These are phyloP conservation scores for Mucor racemosus DNA, from an alignment of 371 early-diverging fungal genomes.

Conservation along the genomic window DNA sequence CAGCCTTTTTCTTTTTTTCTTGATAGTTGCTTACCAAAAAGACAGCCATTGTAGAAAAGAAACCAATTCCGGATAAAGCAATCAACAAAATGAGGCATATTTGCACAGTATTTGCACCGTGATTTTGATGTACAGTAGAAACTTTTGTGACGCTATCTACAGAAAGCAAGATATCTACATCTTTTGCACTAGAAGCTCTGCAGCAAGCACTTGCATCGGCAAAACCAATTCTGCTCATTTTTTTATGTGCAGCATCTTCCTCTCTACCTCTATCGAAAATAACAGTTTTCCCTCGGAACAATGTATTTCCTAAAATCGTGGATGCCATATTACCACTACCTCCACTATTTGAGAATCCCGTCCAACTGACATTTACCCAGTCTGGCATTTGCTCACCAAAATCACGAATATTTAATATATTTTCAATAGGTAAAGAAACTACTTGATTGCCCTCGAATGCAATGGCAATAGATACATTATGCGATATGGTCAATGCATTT, in stretches of 20 bases:
- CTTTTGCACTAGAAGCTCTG: background rate
- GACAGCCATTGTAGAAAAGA: slow-evolving; percentile 5
- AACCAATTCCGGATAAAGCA: slow-evolving; percentile 5
- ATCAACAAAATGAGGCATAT: background rate
- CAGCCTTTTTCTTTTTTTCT: background rate
- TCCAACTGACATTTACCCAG: slow-evolving; percentile 19
- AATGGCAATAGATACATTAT: slow-evolving; percentile 11
- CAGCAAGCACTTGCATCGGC: slow-evolving; percentile 15
- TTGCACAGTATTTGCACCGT: background rate
- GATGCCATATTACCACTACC: slow-evolving; percentile 9
- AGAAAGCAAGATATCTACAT: slow-evolving; percentile 13
- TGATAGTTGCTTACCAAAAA: background rate
- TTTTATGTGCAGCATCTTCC: background rate
- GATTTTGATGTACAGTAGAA: background rate
- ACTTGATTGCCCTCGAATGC: slow-evolving; percentile 13
- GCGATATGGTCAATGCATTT: slow-evolving; percentile 6
- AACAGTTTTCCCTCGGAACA: slow-evolving; percentile 15
- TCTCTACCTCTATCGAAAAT: slow-evolving; percentile 15
- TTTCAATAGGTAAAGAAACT: slow-evolving; percentile 14
- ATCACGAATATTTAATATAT: slow-evolving; percentile 11
- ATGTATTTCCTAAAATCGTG: slow-evolving; percentile 12
- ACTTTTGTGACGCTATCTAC: slow-evolving; percentile 9
- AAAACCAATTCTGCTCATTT: slow-evolving; percentile 4
- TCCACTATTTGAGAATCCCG: slow-evolving; percentile 6
- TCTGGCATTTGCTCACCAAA: slow-evolving; percentile 5